Percentiles rank a stretch among this genome's conserved stretches.
Conservation (phyloP, 2,329 filamentous ascomycete genomes). For the Penicillium sp. region DNA sequence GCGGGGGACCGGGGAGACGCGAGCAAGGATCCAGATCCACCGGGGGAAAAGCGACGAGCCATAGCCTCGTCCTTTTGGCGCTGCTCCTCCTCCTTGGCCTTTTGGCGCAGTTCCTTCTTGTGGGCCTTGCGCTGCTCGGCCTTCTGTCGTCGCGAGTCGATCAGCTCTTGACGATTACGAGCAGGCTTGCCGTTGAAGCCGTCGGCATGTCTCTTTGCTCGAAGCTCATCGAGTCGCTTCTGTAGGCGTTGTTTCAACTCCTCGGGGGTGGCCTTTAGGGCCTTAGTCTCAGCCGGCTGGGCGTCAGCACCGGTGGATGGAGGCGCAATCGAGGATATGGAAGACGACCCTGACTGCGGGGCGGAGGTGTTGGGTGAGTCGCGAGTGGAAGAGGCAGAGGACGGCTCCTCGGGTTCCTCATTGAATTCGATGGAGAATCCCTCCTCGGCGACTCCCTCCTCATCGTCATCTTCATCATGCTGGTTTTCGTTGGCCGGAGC, state of each 20-base stretch:
- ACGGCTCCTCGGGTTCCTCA: conserved; percentile 31
- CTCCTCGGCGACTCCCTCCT: conserved; percentile 43
- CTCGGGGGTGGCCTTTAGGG: conserved; percentile 63
- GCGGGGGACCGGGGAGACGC: conserved; percentile 49
- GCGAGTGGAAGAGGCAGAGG: conserved; percentile 44
- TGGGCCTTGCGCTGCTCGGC: conserved; percentile 79
- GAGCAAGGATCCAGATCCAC: conserved; percentile 54
- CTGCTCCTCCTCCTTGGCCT: conserved; percentile 76
- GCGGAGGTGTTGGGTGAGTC: conserved; percentile 56
- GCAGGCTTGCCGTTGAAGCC: conserved; percentile 74
- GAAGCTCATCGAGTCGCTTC: conserved; percentile 76
- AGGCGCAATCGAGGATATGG: conserved; percentile 60
- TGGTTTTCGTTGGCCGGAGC: conserved; percentile 21
- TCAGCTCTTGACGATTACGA: conserved; percentile 81
- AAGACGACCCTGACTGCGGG: conserved; percentile 54
- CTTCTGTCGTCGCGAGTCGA: conserved; percentile 82
- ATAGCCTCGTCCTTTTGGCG: conserved; percentile 53
- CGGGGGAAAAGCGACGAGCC: conserved; percentile 49
- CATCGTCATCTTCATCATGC: conserved; percentile 25
- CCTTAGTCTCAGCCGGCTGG: conserved; percentile 47
- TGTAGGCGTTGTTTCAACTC: conserved; percentile 72
- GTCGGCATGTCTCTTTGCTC: conserved; percentile 80
- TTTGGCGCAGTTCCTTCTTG: conserved; percentile 75
- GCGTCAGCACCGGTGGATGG: conserved; percentile 25
- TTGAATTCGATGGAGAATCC: conserved; percentile 47